These are phyloP conservation scores for Alternaria incomplexa DNA, from an alignment of 2,329 filamentous ascomycete genomes.

Conservation along the genomic window DNA sequence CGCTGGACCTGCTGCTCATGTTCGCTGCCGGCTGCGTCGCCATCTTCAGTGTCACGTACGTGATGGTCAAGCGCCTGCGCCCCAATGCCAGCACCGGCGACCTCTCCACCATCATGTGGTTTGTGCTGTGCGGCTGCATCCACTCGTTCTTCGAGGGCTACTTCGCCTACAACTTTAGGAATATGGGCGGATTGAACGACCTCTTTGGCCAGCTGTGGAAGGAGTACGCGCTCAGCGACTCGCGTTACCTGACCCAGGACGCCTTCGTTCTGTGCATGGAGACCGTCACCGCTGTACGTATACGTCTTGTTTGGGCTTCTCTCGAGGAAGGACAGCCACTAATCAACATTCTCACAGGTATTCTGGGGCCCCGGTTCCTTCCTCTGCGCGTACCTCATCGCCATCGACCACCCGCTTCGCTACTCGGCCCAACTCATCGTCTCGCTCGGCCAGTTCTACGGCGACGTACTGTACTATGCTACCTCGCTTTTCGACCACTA, in stretches of 20 bases:
- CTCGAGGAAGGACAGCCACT: neutral
- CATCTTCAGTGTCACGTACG: conserved; percentile 64
- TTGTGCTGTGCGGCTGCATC: conserved; percentile 73
- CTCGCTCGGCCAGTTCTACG: conserved; percentile 68
- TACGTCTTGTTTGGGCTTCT: neutral
- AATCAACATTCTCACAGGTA: conserved; percentile 49
- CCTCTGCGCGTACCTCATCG: conserved; percentile 61
- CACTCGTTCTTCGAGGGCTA: conserved; percentile 89
- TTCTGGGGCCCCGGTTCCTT: conserved; percentile 69
- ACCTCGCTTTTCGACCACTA: conserved; percentile 68
- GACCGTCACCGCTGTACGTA: conserved; percentile 74
- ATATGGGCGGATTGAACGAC: conserved; percentile 70
- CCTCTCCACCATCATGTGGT: conserved; percentile 72
- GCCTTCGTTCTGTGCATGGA: conserved; percentile 89
- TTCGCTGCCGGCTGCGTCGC: conserved; percentile 64
- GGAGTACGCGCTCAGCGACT: conserved; percentile 87
- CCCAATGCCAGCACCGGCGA: conserved; percentile 63
- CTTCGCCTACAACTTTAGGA: conserved; percentile 72
- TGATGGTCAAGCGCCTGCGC: conserved; percentile 59
- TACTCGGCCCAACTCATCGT: conserved; percentile 66
- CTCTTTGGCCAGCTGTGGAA: conserved; percentile 90
- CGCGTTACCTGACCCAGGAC: conserved; percentile 78
- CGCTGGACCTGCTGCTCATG: conserved; percentile 63
- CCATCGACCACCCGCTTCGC: conserved; percentile 61
- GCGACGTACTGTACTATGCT: conserved; percentile 68